phyloP scores from a whole-genome alignment of 1,284 basidiomycete genomes.

The Peniophora sp. region DNA sequence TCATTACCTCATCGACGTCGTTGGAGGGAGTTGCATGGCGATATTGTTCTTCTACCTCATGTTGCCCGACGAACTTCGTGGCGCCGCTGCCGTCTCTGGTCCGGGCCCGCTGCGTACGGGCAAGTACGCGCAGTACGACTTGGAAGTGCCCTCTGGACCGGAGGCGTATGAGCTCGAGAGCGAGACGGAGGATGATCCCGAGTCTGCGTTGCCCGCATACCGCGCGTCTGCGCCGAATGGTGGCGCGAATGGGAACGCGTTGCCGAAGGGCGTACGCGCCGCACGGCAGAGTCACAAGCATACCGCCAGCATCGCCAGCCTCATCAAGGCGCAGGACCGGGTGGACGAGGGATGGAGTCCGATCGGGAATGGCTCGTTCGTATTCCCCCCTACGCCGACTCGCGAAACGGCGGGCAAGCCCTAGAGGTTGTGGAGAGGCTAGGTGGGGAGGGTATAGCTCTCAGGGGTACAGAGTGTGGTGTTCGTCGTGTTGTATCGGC shows the following conservation, averaged over 20 bases:
- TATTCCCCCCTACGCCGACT: conserved; percentile 29
- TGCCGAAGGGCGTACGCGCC: conserved; percentile 40
- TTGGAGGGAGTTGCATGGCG: conserved; percentile 88
- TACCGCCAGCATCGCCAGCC: conserved; percentile 74
- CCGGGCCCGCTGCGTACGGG: conserved; percentile 21
- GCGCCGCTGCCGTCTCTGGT: conserved; percentile 43
- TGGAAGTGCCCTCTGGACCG: not conserved
- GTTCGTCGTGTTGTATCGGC: too few species aligned
- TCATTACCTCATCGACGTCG: conserved; percentile 97
- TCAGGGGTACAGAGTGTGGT: too few species aligned
- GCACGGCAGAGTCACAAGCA: conserved; percentile 10
- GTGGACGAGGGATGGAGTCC: conserved; percentile 76
- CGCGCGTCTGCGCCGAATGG: conserved; percentile 45
- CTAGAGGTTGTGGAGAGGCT: not conserved
- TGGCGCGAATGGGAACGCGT: conserved; percentile 22
- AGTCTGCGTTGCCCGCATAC: conserved; percentile 44
- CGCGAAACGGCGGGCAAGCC: not conserved
- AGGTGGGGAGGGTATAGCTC: too few species aligned
- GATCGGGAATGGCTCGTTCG: conserved; percentile 37
- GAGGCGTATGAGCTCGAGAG: conserved; percentile 48
- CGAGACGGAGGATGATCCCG: conserved; percentile 54
- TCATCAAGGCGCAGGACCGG: conserved; percentile 67
- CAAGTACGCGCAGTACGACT: conserved; percentile 2
- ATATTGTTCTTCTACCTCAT: conserved; percentile 84
- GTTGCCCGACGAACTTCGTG: conserved; percentile 74